Base-by-base conservation (phyloP, 164 flowering plant species). In the Aristolochia contorta region DNA sequence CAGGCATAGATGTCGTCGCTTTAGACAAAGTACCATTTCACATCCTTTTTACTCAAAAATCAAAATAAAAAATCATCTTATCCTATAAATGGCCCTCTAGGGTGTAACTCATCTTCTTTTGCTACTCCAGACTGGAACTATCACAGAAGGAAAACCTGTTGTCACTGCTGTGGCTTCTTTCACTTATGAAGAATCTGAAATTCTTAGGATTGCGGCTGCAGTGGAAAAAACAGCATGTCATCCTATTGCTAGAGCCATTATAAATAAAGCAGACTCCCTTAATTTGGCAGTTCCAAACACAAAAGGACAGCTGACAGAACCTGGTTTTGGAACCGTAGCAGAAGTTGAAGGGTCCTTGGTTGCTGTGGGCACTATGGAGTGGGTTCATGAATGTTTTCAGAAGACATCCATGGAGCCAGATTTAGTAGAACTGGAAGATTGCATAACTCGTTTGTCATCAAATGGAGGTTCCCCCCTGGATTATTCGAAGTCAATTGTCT, bases 201-300 rank as follows among this genome's bases (percentile, higher is more conserved):
- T 92, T 68, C 82, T 92, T 56, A 76, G 67, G 61, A 63, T 92
- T 59, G 93, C 98, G 77, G 95, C 96, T 66, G 98, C 98, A 37
- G 96, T 92, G 70, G 98, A 92, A 77, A 92, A 78, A 79, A 89
- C 92, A 61, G 90, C 96, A 50, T 74, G 79, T 22, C 98, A 89
- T 75, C 98, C 98, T 57, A 80, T 92, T 63, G 98, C 96, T 54
- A 89, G 78, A 62, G 96, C 95, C 57, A 89, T 92, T 63, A 47
- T 86, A 63, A 70, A 65, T 16, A 81, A 81, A 76, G 96, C 98
- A 58, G 91, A 87, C 64, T 74, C 81, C 15, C 61, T 87, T 71
- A 75, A 78, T 57, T 75, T 89, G 77, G 49, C 72, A 33, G 67
- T 84, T 57, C 96, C 91, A 61, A 72, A 69, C 69, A 92, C 98